Percentiles rank a stretch among this genome's conserved stretches.
Evolutionary conservation across 176 grass and related monocot species (phyloP).

Genomic region (Aegilops longissima): DNA sequence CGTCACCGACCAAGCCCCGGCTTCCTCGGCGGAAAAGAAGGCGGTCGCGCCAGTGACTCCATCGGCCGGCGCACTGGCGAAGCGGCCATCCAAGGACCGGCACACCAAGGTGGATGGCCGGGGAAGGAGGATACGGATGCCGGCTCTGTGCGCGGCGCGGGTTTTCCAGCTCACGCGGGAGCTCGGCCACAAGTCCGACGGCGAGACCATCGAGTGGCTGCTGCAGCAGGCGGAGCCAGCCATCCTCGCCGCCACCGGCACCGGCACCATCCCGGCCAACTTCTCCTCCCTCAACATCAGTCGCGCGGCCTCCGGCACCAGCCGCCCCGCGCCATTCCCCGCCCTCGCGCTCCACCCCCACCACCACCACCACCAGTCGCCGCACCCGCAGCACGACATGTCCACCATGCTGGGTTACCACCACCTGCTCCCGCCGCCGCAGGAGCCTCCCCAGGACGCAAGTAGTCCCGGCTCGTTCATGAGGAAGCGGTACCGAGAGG

Average conservation of each 20-base stretch:
- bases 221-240: constrained; percentile 96
- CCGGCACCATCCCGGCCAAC: constrained; percentile 92
- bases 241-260: constrained; percentile 90
- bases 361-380: constrained; percentile 6
- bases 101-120: constrained; percentile 98
- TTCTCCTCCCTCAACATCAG: constrained; percentile 80
- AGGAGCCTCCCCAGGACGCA: constrained; percentile 37
- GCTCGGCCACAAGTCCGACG: constrained; percentile 95
- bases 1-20: constrained; percentile 27
- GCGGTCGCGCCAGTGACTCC: constrained; percentile 30
- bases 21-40: constrained; percentile 57
- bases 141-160: constrained; percentile 86
- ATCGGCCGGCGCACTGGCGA: constrained; percentile 28
- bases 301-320: constrained; percentile 25
- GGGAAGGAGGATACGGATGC: constrained; percentile 92
- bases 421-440: constrained; percentile 51
- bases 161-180: constrained; percentile 98
- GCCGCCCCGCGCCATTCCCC: constrained; percentile 35
- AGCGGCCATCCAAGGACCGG: constrained; percentile 86
- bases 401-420: constrained; percentile 91
- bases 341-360: constrained; percentile 49
- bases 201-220: constrained; percentile 98
- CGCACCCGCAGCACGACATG: constrained; percentile 53
- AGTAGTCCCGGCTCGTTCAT: constrained; percentile 46
- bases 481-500: constrained; percentile 81